Percentiles rank a stretch among this genome's conserved stretches.
Conservation (phyloP, 176 grass and related monocot genomes). For the Chloris gayana region DNA sequence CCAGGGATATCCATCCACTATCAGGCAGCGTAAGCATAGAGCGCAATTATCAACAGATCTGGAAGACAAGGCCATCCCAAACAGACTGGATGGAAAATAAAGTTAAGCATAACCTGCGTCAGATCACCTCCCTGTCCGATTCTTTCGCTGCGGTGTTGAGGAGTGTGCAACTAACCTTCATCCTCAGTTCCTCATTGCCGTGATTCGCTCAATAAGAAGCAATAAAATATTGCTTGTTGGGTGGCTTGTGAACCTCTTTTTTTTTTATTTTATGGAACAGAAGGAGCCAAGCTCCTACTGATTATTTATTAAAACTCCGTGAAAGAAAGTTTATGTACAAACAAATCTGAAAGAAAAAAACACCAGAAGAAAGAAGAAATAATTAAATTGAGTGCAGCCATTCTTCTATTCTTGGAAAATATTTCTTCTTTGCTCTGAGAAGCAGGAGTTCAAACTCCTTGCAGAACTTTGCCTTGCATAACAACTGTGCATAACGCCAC, state of each 20-base stretch:
- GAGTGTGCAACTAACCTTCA: constrained; percentile 14
- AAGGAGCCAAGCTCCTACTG: no score
- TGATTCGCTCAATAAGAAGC: neutral
- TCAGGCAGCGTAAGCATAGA: neutral
- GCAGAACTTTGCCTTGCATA: no score
- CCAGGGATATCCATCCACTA: constrained; percentile 6
- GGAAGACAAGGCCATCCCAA: constrained; percentile 26
- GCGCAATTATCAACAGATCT: constrained; percentile 23
- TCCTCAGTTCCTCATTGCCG: constrained; percentile 22
- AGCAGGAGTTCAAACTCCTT: no score
- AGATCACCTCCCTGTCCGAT: constrained; percentile 12
- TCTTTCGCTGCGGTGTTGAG: neutral
- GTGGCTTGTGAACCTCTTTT: constrained; percentile 31
- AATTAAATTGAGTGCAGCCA: no score
- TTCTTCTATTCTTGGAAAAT: no score
- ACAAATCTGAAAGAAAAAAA: no score
- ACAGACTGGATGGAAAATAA: constrained; percentile 5
- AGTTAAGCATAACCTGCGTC: neutral
- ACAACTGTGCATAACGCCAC: no score
- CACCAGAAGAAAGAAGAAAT: no score
- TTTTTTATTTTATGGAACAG: no score
- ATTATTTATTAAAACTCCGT: no score
- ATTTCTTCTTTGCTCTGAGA: no score
- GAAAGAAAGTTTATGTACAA: no score
- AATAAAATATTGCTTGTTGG: constrained; percentile 8